Conservation (phyloP, 2,329 filamentous ascomycete genomes). For the Talaromyces islandicus region DNA sequence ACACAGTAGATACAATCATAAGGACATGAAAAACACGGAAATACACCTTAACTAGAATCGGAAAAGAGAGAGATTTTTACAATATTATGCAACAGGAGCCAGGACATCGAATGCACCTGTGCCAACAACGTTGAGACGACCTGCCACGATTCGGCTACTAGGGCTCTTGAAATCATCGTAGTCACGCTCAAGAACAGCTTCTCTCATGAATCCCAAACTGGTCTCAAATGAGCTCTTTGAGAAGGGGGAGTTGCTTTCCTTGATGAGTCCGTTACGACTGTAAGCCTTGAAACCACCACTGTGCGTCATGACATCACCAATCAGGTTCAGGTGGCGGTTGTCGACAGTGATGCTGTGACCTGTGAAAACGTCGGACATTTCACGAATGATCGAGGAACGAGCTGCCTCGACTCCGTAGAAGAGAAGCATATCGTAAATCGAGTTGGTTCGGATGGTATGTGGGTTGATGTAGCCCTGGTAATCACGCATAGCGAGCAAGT, state of each 20-base stretch:
- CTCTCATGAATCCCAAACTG: conserved; percentile 85
- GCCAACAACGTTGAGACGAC: conserved; percentile 72
- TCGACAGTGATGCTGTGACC: conserved; percentile 92
- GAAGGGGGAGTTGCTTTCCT: conserved; percentile 79
- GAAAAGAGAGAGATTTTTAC: conserved; percentile 7
- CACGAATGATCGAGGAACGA: conserved; percentile 76
- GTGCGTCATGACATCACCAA: conserved; percentile 97
- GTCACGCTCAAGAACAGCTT: conserved; percentile 84
- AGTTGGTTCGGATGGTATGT: conserved; percentile 83
- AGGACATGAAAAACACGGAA: conserved; percentile 19
- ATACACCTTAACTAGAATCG: conserved; percentile 9
- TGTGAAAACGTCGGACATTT: conserved; percentile 79
- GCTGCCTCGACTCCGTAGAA: conserved; percentile 93
- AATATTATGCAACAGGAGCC: conserved; percentile 40
- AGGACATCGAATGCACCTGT: conserved; percentile 91
- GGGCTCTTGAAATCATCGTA: conserved; percentile 83
- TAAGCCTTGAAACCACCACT: conserved; percentile 85
- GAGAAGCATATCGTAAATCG: conserved; percentile 75
- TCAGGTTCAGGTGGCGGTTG: conserved; percentile 85
- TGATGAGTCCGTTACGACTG: conserved; percentile 76
- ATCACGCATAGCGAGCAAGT: conserved; percentile 83
- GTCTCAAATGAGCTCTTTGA: conserved; percentile 99
- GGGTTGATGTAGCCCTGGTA: conserved; percentile 82
- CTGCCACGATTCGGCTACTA: conserved; percentile 81
- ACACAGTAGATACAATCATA: neutral